A percentile compares a stretch with the other conserved stretches of the same genome.
phyloP scores from a whole-genome alignment of 495 filamentous ascomycete genomes.

The Penicillium paradoxum region DNA sequence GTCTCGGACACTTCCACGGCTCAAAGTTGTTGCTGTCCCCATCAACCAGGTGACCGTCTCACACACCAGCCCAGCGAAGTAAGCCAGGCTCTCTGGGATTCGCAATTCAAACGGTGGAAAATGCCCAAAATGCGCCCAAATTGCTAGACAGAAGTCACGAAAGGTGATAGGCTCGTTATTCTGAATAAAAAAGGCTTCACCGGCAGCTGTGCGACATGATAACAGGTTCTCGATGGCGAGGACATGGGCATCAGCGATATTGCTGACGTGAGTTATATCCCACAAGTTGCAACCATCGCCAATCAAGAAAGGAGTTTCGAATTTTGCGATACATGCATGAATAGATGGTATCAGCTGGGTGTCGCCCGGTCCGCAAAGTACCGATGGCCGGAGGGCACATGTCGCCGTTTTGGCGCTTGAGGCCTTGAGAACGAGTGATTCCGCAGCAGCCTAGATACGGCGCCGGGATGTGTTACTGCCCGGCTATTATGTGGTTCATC shows the following conservation, averaged over 20 bases:
- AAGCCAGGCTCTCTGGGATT: slow-evolving; percentile 50
- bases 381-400: slow-evolving; percentile 54
- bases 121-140: slow-evolving; percentile 59
- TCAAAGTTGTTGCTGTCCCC: slow-evolving; percentile 45
- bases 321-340: slow-evolving; percentile 51
- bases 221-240: slow-evolving; percentile 57
- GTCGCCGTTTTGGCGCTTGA: slow-evolving; percentile 42
- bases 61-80: slow-evolving; percentile 40
- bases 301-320: slow-evolving; percentile 53
- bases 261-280: slow-evolving; percentile 58
- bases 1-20: slow-evolving; percentile 54
- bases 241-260: slow-evolving; percentile 58
- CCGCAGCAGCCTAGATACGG: slow-evolving; percentile 44
- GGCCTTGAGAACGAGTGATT: slow-evolving; percentile 50
- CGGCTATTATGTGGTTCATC: too few species aligned
- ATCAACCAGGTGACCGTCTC: slow-evolving; percentile 51
- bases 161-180: slow-evolving; percentile 60
- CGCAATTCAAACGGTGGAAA: slow-evolving; percentile 45
- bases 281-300: slow-evolving; percentile 55
- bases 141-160: slow-evolving; percentile 53
- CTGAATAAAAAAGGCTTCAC: slow-evolving; percentile 59
- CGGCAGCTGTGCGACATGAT: slow-evolving; percentile 50
- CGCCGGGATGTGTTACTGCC: too few species aligned
- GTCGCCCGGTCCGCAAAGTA: slow-evolving; percentile 55
- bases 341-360: slow-evolving; percentile 48